These are phyloP conservation scores for Fusarium multiceps DNA, from an alignment of 2,329 filamentous ascomycete genomes.

Conservation along the genomic window DNA sequence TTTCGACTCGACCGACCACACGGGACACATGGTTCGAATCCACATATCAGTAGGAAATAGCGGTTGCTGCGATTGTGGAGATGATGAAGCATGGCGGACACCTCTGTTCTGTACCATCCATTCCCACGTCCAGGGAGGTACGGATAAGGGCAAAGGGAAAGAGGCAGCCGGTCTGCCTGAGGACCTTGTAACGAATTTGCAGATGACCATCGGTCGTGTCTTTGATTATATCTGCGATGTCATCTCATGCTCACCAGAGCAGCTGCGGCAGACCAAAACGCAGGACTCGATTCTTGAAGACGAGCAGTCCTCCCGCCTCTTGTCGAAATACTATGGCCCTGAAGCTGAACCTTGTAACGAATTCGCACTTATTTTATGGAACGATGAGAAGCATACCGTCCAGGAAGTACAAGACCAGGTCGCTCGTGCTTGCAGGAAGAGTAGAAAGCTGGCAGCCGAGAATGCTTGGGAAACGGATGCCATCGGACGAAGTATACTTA, in stretches of 20 bases:
- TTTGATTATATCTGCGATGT: conserved; percentile 98
- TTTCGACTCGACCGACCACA: conserved; percentile 95
- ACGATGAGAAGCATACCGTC: conserved; percentile 98
- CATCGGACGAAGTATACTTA: conserved; percentile 86
- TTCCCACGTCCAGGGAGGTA: conserved; percentile 67
- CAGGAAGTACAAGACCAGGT: conserved; percentile 92
- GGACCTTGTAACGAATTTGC: conserved; percentile 80
- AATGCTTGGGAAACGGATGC: conserved; percentile 91
- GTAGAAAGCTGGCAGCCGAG: conserved; percentile 72
- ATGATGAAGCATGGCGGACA: conserved; percentile 90
- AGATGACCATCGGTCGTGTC: conserved; percentile 84
- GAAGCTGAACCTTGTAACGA: conserved; percentile 61
- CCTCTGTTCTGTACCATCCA: conserved; percentile 95
- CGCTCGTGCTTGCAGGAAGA: conserved; percentile 84
- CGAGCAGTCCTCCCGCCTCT: conserved; percentile 81
- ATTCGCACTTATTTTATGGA: conserved; percentile 91
- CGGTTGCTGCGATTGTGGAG: conserved; percentile 97
- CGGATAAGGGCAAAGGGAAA: conserved; percentile 71
- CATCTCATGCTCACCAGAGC: conserved; percentile 96
- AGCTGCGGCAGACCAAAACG: conserved; percentile 87
- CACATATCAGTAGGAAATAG: conserved; percentile 89
- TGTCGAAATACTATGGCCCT: conserved; percentile 76
- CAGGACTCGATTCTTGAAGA: conserved; percentile 83
- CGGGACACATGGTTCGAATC: conserved; percentile 91
- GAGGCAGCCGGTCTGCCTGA: conserved; percentile 71